Percentiles rank a stretch among this genome's conserved stretches.
These are phyloP conservation scores for Arachis monticola DNA, from an alignment of 331 rosid species.

Conservation along the genomic window DNA sequence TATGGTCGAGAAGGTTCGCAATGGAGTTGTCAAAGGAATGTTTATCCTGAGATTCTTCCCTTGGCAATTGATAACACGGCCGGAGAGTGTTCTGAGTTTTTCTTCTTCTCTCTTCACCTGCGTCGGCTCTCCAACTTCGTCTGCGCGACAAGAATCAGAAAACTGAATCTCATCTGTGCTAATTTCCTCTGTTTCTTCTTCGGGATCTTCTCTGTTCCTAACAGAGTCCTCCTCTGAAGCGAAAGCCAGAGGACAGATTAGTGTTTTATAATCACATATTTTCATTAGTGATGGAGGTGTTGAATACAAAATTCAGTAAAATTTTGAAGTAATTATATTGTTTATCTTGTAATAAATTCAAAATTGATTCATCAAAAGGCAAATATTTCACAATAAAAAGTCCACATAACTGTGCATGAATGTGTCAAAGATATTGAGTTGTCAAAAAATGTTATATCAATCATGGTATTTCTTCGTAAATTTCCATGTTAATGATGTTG, in stretches of 20 bases:
- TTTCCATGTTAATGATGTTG: constrained; percentile 4
- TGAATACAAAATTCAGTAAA: background rate
- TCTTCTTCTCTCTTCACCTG: constrained; percentile 59
- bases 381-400: constrained; percentile 11
- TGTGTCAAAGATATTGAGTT: background rate
- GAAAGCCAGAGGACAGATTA: background rate
- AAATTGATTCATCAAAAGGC: background rate
- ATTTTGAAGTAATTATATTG: constrained; percentile 14
- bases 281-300: background rate
- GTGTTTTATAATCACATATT: background rate
- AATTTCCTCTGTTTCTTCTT: constrained; percentile 64
- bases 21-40: constrained; percentile 92
- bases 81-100: constrained; percentile 64
- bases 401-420: background rate
- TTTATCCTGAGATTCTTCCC: constrained; percentile 87
- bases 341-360: constrained; percentile 1
- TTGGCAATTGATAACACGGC: constrained; percentile 64
- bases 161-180: constrained; percentile 52
- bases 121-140: constrained; percentile 52
- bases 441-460: background rate
- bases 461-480: background rate
- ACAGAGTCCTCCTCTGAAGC: constrained; percentile 81
- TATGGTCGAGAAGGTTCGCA: constrained; percentile 88
- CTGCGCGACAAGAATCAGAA: constrained; percentile 50
- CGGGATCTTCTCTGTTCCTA: too few relatives aligned